Evolutionary conservation across 2,329 filamentous ascomycete species (phyloP).

Genomic region (Hirsutella rhossiliensis): DNA sequence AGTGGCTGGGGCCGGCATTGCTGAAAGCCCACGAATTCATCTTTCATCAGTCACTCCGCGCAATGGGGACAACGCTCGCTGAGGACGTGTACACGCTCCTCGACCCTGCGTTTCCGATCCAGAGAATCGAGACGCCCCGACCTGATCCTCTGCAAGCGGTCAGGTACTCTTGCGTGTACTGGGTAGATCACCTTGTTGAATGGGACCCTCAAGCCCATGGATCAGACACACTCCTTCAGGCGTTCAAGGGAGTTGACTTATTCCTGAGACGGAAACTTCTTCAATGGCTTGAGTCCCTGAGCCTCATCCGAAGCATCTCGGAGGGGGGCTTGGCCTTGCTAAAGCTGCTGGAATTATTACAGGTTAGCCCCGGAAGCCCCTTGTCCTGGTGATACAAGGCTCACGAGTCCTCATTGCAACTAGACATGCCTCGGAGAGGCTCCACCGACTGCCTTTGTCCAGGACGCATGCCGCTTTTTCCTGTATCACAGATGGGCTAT

Average conservation of each 20-base stretch:
- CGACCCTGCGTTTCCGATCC: constrained; percentile 3
- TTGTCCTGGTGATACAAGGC: too few species aligned
- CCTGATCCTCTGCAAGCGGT: constrained; percentile 7
- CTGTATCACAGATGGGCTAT: not conserved
- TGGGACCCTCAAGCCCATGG: too few species aligned
- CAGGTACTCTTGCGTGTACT: constrained; percentile 9
- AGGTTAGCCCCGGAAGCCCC: too few species aligned
- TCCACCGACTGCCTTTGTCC: not conserved
- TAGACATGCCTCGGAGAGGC: too few species aligned
- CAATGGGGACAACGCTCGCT: too few species aligned
- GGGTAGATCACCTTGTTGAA: constrained; percentile 8
- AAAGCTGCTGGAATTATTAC: not conserved
- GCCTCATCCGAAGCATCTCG: not conserved
- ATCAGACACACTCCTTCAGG: too few species aligned
- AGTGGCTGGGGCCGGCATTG: too few species aligned
- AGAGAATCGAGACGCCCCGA: constrained; percentile 3
- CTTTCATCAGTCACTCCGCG: too few species aligned
- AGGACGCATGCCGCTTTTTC: not conserved
- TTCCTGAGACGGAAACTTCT: not conserved
- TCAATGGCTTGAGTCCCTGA: not conserved
- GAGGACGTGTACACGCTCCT: constrained; percentile 23
- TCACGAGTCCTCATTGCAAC: too few species aligned
- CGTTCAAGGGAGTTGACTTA: too few species aligned
- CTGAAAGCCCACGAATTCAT: too few species aligned
- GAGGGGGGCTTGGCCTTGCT: not conserved